These are phyloP conservation scores for Neohortaea acidophila DNA, from an alignment of 495 filamentous ascomycete genomes.

Conservation along the genomic window DNA sequence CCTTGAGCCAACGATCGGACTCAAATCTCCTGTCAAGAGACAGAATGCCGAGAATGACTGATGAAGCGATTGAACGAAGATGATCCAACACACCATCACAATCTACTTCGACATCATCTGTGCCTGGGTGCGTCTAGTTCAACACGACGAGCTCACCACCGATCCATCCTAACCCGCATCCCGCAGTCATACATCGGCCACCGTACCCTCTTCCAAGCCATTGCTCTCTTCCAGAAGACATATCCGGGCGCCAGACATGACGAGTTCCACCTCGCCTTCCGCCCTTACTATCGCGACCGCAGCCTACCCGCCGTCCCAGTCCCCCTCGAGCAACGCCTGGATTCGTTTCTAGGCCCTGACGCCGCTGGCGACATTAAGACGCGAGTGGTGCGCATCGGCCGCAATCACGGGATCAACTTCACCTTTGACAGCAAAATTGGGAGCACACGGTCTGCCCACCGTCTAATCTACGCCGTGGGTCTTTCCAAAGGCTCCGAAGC, in stretches of 20 bases:
- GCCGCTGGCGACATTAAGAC: not conserved
- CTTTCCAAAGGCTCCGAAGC: not conserved
- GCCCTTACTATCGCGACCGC: not conserved
- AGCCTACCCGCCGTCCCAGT: not conserved
- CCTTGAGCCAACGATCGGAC: no score
- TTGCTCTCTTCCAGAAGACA: conserved; percentile 2
- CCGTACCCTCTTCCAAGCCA: conserved; percentile 1
- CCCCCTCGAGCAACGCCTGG: not conserved
- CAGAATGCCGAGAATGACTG: no score
- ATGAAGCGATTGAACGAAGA: no score
- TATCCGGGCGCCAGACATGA: not conserved
- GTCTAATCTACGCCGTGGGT: not conserved
- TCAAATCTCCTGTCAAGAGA: no score
- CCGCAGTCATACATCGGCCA: conserved; percentile 2
- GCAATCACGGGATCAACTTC: not conserved
- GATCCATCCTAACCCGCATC: not conserved
- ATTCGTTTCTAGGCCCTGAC: not conserved
- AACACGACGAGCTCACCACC: not conserved
- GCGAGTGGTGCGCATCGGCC: not conserved
- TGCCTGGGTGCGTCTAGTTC: not conserved
- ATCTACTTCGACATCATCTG: conserved; percentile 6
- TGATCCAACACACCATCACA: no score
- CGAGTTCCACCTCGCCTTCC: not conserved
- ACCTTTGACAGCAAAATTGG: not conserved
- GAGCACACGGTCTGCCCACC: conserved; percentile 1